A percentile compares a stretch with the other conserved stretches of the same genome.
Evolutionary conservation across 2,329 filamentous ascomycete genomes (phyloP).

Genomic region (Botryotinia calthae): DNA sequence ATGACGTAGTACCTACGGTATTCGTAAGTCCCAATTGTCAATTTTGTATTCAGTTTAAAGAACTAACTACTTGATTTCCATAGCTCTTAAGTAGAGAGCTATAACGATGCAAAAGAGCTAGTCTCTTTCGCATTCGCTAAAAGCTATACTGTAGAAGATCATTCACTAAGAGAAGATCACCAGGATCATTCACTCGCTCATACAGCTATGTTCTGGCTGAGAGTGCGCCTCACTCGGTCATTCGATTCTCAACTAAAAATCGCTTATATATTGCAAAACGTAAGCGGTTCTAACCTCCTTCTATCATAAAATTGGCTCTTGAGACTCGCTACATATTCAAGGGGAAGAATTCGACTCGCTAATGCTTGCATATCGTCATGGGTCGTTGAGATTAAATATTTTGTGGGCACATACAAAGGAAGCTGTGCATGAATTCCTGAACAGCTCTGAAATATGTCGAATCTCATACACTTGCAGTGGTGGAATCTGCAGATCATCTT

Average conservation of each 20-base stretch:
- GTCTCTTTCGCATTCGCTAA: too few species aligned
- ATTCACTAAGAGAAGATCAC: too few species aligned
- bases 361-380: not conserved
- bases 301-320: not conserved
- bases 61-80: too few species aligned
- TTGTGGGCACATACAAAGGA: not conserved
- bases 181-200: too few species aligned
- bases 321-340: not conserved
- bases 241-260: not conserved
- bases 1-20: too few species aligned
- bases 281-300: not conserved
- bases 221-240: not conserved
- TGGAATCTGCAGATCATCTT: conserved; percentile 61
- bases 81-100: too few species aligned
- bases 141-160: too few species aligned
- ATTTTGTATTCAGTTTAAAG: too few species aligned
- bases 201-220: not conserved
- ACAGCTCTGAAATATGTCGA: not conserved
- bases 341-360: not conserved
- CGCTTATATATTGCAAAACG: not conserved
- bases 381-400: not conserved
- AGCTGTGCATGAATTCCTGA: not conserved
- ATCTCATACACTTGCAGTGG: not conserved
- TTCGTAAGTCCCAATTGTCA: too few species aligned
- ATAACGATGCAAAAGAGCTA: too few species aligned